phyloP scores from a whole-genome alignment of 2,329 filamentous ascomycete species.

The Colletotrichum limetticola region DNA sequence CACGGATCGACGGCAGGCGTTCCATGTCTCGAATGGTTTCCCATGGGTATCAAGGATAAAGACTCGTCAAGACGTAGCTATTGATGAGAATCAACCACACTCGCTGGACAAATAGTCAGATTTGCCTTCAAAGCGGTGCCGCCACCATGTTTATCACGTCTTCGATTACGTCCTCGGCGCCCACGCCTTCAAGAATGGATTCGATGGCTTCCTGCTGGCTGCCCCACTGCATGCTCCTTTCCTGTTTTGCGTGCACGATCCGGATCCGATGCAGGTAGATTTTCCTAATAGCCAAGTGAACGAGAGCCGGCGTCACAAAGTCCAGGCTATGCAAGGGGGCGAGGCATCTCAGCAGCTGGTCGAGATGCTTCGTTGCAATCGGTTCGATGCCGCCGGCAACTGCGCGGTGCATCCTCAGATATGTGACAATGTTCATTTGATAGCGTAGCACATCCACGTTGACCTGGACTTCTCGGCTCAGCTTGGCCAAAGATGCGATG shows the following conservation, averaged over 20 bases:
- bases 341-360: slow-evolving; percentile 75
- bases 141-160: slow-evolving; percentile 69
- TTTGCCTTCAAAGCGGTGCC: slow-evolving; percentile 56
- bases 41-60: slow-evolving; percentile 20
- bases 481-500: slow-evolving; percentile 69
- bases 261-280: slow-evolving; percentile 87
- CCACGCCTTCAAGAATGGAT: slow-evolving; percentile 70
- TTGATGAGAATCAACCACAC: slow-evolving; percentile 19
- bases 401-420: slow-evolving; percentile 87
- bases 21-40: slow-evolving; percentile 21
- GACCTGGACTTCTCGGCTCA: slow-evolving; percentile 68
- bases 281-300: slow-evolving; percentile 85
- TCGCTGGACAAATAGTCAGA: slow-evolving; percentile 1
- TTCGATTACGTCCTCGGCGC: slow-evolving; percentile 72
- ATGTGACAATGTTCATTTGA: slow-evolving; percentile 86
- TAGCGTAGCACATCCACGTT: slow-evolving; percentile 86
- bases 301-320: slow-evolving; percentile 86
- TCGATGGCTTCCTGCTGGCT: slow-evolving; percentile 79
- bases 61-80: slow-evolving; percentile 2
- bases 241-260: slow-evolving; percentile 74
- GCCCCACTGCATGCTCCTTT: slow-evolving; percentile 94
- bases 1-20: slow-evolving; percentile 29
- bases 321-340: slow-evolving; percentile 83
- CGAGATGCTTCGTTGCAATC: slow-evolving; percentile 81
- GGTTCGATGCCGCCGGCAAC: slow-evolving; percentile 83